Percentiles rank a stretch among this genome's conserved stretches.
Evolutionary conservation across 306 rosid species (phyloP).

Genomic region (Acmispon strigosus): DNA sequence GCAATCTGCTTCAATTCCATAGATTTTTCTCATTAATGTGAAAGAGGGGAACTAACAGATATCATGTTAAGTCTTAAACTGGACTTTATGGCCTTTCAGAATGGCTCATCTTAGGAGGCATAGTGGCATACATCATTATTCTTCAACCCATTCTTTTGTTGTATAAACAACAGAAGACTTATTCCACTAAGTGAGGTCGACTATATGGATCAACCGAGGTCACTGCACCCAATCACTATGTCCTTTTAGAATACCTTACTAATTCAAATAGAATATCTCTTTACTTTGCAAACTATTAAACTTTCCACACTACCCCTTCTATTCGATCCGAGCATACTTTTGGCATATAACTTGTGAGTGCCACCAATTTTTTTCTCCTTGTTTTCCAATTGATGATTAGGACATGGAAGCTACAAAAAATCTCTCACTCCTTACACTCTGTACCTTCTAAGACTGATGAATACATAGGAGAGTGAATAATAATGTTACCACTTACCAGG

Average conservation of each 20-base stretch:
- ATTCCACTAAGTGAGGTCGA: too few relatives aligned
- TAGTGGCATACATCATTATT: neutral
- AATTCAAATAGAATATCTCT: neutral
- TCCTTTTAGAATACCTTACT: neutral
- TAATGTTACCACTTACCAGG: too few relatives aligned
- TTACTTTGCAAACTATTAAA: neutral
- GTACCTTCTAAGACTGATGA: neutral
- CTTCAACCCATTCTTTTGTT: neutral
- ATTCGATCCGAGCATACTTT: neutral
- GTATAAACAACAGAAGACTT: too few relatives aligned
- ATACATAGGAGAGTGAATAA: neutral
- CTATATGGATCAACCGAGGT: too few relatives aligned
- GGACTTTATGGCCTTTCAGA: neutral
- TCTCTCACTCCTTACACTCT: neutral
- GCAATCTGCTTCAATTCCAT: neutral
- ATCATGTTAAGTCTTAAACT: neutral
- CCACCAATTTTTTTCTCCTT: neutral
- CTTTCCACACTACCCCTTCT: neutral
- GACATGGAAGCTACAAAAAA: neutral
- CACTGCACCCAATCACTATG: neutral
- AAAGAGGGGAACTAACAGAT: neutral
- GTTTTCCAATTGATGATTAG: neutral
- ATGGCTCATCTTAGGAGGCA: neutral
- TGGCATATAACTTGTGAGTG: neutral
- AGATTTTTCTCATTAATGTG: neutral